A percentile compares a stretch with the other conserved stretches of the same genome.
These are phyloP conservation scores for Melampsora americana DNA, from an alignment of 1,284 basidiomycete genomes.

Conservation along the genomic window DNA sequence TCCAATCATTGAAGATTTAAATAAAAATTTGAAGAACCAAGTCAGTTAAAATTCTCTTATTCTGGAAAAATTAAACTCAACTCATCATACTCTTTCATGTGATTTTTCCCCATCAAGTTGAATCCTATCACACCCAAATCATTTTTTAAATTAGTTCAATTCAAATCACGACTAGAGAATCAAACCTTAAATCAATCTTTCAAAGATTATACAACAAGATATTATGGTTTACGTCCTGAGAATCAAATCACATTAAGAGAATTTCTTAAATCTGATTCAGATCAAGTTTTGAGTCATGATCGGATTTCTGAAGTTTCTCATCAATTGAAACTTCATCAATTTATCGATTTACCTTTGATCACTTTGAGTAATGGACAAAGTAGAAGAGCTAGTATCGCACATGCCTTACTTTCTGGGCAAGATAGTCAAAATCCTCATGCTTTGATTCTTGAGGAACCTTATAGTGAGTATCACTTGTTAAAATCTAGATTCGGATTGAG, in stretches of 20 bases:
- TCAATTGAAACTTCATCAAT: slow-evolving; percentile 61
- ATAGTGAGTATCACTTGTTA: slow-evolving; percentile 61
- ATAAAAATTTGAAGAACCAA: background rate
- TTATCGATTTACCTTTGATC: slow-evolving; percentile 76
- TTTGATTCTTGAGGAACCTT: slow-evolving; percentile 77
- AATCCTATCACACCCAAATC: background rate
- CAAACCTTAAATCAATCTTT: background rate
- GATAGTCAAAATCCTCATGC: slow-evolving; percentile 62
- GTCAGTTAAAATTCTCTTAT: too few species aligned
- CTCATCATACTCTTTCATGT: too few species aligned
- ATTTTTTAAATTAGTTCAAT: background rate
- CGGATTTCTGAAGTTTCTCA: slow-evolving; percentile 61
- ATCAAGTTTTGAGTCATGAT: slow-evolving; percentile 51
- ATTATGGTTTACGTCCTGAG: background rate
- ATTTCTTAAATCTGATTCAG: slow-evolving; percentile 43
- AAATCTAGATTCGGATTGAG: too few species aligned
- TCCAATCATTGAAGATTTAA: background rate
- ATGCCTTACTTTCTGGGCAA: slow-evolving; percentile 62
- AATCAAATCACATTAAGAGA: background rate
- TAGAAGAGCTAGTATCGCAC: slow-evolving; percentile 75
- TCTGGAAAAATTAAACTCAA: too few species aligned
- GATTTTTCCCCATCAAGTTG: background rate
- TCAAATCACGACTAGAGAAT: background rate
- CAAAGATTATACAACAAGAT: background rate
- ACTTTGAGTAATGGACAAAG: slow-evolving; percentile 90